Conservation (phyloP, 306 rosid species). For the Cyamopsis tetragonoloba region DNA sequence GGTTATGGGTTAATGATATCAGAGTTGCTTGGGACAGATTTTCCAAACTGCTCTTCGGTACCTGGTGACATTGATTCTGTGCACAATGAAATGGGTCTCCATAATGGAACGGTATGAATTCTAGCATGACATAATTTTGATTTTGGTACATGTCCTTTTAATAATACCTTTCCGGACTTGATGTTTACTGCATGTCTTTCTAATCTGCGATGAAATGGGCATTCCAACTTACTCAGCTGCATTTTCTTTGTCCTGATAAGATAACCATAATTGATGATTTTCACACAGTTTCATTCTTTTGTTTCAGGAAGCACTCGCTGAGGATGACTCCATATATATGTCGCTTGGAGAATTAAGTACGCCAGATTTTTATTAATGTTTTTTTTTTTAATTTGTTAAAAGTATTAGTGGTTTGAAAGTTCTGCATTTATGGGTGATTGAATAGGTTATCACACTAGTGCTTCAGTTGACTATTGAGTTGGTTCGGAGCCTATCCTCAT, state of each 20-base stretch:
- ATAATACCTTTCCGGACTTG: slow-evolving; percentile 22
- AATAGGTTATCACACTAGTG: slow-evolving; percentile 2
- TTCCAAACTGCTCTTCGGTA: slow-evolving; percentile 74
- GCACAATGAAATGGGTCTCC: slow-evolving; percentile 70
- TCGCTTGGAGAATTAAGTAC: slow-evolving; percentile 94
- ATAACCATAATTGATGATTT: slow-evolving; percentile 6
- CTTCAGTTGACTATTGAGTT: slow-evolving; percentile 6
- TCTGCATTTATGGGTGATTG: neutral
- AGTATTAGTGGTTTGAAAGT: slow-evolving; percentile 20
- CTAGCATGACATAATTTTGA: slow-evolving; percentile 26
- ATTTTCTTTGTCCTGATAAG: slow-evolving; percentile 21
- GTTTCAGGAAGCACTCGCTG: slow-evolving; percentile 80
- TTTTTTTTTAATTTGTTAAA: slow-evolving; percentile 39
- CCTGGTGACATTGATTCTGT: slow-evolving; percentile 63
- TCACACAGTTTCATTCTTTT: slow-evolving; percentile 25
- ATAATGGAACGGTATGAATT: slow-evolving; percentile 59
- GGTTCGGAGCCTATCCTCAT: slow-evolving; percentile 4
- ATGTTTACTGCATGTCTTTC: slow-evolving; percentile 12
- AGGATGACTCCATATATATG: slow-evolving; percentile 96
- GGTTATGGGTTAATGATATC: slow-evolving; percentile 95
- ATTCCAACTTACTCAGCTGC: slow-evolving; percentile 9
- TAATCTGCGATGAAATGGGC: slow-evolving; percentile 19
- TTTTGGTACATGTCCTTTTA: slow-evolving; percentile 20
- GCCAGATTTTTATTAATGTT: slow-evolving; percentile 49
- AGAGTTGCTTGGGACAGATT: slow-evolving; percentile 75